Evolutionary conservation across 805 yeast genomes (phyloP).

Genomic region (Scheffersomyces stipitis): DNA sequence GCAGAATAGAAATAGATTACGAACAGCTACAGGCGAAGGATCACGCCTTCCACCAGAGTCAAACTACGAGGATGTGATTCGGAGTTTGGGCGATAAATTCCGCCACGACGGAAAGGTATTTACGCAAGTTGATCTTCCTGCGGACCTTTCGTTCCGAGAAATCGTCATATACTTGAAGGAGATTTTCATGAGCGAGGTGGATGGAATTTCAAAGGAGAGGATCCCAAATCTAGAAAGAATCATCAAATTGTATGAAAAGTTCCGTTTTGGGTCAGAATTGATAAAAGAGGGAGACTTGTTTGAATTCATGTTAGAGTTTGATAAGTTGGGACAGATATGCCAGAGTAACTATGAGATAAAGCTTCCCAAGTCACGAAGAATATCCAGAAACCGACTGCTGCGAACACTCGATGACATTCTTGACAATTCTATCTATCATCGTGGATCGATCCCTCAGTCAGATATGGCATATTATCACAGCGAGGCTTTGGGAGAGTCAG

Average conservation of each 20-base stretch:
- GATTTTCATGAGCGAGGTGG: conserved; percentile 7
- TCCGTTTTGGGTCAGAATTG: conserved; percentile 63
- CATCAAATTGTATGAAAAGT: conserved; percentile 59
- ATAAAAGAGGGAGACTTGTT: conserved; percentile 60
- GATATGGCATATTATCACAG: neutral
- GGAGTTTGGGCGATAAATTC: conserved; percentile 60
- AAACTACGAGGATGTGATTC: conserved; percentile 54
- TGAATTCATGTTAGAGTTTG: conserved; percentile 47
- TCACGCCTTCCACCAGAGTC: conserved; percentile 27
- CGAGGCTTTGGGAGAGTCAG: neutral
- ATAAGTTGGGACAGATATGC: conserved; percentile 12
- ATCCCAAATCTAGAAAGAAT: conserved; percentile 17
- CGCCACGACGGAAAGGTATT: conserved; percentile 43
- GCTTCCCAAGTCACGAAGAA: neutral
- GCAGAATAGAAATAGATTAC: conserved; percentile 27
- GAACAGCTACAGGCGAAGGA: conserved; percentile 17
- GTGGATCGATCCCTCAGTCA: neutral
- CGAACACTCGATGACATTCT: neutral
- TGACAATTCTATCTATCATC: neutral
- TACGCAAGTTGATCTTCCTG: conserved; percentile 36
- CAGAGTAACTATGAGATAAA: conserved; percentile 1
- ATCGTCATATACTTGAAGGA: conserved; percentile 35
- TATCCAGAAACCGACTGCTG: neutral
- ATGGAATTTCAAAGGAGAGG: conserved; percentile 1
- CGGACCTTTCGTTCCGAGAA: conserved; percentile 43